phyloP scores from a whole-genome alignment of 768 basidiomycete genomes.

The Tricholoma matsutake region DNA sequence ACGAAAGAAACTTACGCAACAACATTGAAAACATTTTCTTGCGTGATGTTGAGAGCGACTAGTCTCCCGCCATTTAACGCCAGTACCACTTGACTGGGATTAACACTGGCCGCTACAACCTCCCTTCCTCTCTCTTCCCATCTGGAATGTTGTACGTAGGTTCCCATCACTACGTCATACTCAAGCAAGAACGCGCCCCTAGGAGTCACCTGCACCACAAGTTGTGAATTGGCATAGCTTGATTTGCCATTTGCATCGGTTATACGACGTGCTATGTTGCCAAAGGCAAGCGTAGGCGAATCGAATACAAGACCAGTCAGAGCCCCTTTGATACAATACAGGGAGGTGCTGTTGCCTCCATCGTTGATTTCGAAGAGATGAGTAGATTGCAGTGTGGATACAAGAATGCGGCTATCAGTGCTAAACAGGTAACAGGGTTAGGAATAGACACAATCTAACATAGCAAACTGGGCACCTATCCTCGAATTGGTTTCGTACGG shows the following conservation, averaged over 20 bases:
- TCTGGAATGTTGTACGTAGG: constrained; percentile 39
- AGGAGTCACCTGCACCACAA: constrained; percentile 72
- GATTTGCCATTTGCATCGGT: constrained; percentile 25
- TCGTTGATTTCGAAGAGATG: constrained; percentile 49
- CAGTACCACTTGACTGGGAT: constrained; percentile 63
- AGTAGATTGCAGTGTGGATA: constrained; percentile 57
- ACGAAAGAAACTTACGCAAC: constrained; percentile 25
- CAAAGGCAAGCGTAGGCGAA: constrained; percentile 59
- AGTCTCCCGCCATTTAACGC: constrained; percentile 55
- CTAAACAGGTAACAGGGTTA: constrained; percentile 29
- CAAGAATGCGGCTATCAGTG: constrained; percentile 51
- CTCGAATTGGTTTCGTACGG: constrained; percentile 45
- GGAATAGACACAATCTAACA: constrained; percentile 21
- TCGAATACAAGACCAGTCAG: constrained; percentile 43
- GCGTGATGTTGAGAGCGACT: constrained; percentile 46
- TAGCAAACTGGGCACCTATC: constrained; percentile 35
- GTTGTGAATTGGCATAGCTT: constrained; percentile 44
- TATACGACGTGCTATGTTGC: constrained; percentile 46
- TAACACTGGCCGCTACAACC: constrained; percentile 68
- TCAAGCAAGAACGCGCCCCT: constrained; percentile 54
- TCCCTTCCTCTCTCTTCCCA: constrained; percentile 37
- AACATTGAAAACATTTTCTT: constrained; percentile 32
- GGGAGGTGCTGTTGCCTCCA: constrained; percentile 36
- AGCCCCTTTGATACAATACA: constrained; percentile 35
- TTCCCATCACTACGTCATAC: constrained; percentile 42